A percentile compares a stretch with the other conserved stretches of the same genome.
phyloP scores from a whole-genome alignment of 1,284 basidiomycete species.

The Meripilus lineatus region DNA sequence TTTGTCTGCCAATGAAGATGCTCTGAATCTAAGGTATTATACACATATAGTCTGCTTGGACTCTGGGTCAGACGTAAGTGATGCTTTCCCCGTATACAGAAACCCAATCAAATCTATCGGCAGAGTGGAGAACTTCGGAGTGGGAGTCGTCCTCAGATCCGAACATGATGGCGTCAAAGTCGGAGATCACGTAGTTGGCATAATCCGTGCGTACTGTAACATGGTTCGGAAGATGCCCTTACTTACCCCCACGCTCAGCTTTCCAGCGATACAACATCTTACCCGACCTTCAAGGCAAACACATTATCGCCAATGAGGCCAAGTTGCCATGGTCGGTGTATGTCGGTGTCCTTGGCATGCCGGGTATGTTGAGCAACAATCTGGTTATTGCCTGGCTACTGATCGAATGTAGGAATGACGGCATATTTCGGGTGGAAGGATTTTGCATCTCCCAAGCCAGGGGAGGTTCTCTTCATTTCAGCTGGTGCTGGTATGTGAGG shows the following conservation, averaged over 20 bases:
- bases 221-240: neutral
- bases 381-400: too few species aligned
- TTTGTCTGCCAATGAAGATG: neutral
- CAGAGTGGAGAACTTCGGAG: slow-evolving; percentile 23
- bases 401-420: slow-evolving; percentile 16
- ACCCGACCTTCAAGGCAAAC: slow-evolving; percentile 8
- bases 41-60: too few species aligned
- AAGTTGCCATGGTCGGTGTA: slow-evolving; percentile 29
- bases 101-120: neutral
- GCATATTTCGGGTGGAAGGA: slow-evolving; percentile 23
- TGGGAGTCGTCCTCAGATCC: slow-evolving; percentile 41
- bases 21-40: too few species aligned
- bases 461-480: slow-evolving; percentile 21
- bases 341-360: slow-evolving; percentile 30
- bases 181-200: slow-evolving; percentile 41
- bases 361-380: slow-evolving; percentile 24
- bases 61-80: neutral
- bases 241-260: slow-evolving; percentile 11
- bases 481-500: slow-evolving; percentile 13
- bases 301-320: slow-evolving; percentile 19
- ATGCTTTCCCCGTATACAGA: too few species aligned
- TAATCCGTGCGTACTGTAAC: slow-evolving; percentile 18
- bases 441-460: slow-evolving; percentile 18
- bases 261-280: slow-evolving; percentile 21
- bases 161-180: slow-evolving; percentile 32